These are phyloP conservation scores for Xylaria curta DNA, from an alignment of 495 filamentous ascomycete genomes.

Conservation along the genomic window DNA sequence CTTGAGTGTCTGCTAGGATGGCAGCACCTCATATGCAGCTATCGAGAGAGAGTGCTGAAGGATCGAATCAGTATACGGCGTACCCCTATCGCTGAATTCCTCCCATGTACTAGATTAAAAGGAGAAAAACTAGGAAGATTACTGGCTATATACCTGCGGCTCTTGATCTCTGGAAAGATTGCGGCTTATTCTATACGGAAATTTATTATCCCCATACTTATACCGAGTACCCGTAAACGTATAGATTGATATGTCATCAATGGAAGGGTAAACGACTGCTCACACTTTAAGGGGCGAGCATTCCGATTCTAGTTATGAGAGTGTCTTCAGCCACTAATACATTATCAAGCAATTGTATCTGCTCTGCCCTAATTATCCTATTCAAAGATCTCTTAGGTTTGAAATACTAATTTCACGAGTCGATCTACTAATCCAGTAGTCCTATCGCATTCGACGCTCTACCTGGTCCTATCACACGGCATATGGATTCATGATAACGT, in stretches of 20 bases:
- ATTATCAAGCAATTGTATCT: background rate
- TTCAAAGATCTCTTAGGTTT: background rate
- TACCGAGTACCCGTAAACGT: background rate
- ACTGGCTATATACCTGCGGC: background rate
- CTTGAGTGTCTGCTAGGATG: background rate
- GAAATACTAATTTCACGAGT: background rate
- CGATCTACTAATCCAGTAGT: too few relatives aligned
- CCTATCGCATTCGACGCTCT: background rate
- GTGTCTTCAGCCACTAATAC: background rate
- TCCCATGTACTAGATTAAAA: background rate
- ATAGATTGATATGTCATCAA: background rate
- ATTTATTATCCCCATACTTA: background rate
- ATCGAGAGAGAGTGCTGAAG: background rate
- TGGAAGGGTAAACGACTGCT: background rate
- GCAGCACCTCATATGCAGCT: background rate
- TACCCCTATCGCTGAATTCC: background rate
- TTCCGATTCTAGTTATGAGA: background rate
- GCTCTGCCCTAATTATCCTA: background rate
- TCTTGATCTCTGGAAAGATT: background rate
- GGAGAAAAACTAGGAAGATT: background rate
- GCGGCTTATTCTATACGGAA: background rate
- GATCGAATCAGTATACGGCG: background rate
- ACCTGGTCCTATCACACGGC: background rate
- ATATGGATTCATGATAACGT: background rate
- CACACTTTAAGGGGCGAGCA: background rate